These are phyloP conservation scores for Gnomoniopsis smithogilvyi DNA, from an alignment of 2,329 filamentous ascomycete species.

Conservation along the genomic window DNA sequence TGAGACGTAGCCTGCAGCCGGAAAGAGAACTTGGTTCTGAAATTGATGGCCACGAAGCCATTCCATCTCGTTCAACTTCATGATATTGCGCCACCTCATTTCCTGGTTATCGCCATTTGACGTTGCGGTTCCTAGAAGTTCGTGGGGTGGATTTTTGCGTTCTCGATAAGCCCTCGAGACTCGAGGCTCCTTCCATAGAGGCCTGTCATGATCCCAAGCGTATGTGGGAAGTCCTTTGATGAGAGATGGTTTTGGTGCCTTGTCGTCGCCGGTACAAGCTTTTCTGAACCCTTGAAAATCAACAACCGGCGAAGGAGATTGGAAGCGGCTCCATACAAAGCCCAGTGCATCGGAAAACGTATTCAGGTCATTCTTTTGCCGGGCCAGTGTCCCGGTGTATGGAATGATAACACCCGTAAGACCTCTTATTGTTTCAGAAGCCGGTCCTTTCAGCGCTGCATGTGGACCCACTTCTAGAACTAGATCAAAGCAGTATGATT, in stretches of 20 bases:
- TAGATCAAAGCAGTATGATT: slow-evolving; percentile 9
- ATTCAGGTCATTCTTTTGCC: slow-evolving; percentile 20
- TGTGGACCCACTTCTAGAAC: slow-evolving; percentile 30
- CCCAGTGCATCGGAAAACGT: slow-evolving; percentile 18
- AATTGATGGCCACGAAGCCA: slow-evolving; percentile 38
- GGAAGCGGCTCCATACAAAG: slow-evolving; percentile 10
- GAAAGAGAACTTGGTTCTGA: slow-evolving; percentile 34
- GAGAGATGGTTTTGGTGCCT: not conserved
- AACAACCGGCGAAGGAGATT: not conserved
- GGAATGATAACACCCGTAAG: slow-evolving; percentile 15
- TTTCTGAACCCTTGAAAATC: not conserved
- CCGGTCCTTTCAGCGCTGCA: slow-evolving; percentile 36
- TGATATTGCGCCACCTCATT: slow-evolving; percentile 23
- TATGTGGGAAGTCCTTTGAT: slow-evolving; percentile 13
- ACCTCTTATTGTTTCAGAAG: slow-evolving; percentile 26
- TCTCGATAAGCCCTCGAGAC: not conserved
- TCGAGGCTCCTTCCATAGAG: slow-evolving; percentile 10
- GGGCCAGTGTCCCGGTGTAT: slow-evolving; percentile 21
- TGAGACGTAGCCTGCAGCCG: slow-evolving; percentile 24
- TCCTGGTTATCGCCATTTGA: slow-evolving; percentile 3
- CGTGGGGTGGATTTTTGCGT: not conserved
- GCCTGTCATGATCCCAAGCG: slow-evolving; percentile 10
- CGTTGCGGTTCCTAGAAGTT: slow-evolving; percentile 7
- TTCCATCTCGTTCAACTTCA: slow-evolving; percentile 23
- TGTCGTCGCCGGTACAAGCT: not conserved